Percentiles rank a stretch among this genome's conserved stretches.
These are phyloP conservation scores for Cercospora zeina DNA, from an alignment of 2,329 filamentous ascomycete species.

Conservation along the genomic window DNA sequence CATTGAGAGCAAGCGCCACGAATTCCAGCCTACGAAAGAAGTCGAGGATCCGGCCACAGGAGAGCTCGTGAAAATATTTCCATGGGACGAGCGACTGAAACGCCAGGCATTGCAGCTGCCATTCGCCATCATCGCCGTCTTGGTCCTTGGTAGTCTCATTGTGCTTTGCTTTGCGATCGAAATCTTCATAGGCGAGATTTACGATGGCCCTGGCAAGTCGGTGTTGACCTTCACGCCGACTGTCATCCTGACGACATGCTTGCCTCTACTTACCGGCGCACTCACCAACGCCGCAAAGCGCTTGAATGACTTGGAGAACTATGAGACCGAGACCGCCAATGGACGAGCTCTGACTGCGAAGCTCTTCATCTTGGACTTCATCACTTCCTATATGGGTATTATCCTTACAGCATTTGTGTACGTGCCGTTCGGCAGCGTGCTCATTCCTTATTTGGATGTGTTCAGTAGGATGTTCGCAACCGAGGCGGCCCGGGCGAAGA, in stretches of 20 bases:
- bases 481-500: constrained; percentile 63
- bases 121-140: constrained; percentile 72
- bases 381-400: constrained; percentile 91
- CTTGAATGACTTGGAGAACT: constrained; percentile 85
- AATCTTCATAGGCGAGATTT: constrained; percentile 93
- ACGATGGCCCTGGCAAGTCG: constrained; percentile 81
- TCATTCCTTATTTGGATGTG: constrained; percentile 83
- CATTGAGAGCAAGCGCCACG: constrained; percentile 73
- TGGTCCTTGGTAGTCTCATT: constrained; percentile 77
- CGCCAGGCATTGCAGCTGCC: constrained; percentile 80
- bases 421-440: constrained; percentile 80
- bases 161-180: constrained; percentile 87
- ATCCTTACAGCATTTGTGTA: constrained; percentile 93
- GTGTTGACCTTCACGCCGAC: constrained; percentile 88
- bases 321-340: constrained; percentile 81
- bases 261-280: constrained; percentile 74
- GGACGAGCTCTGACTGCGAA: constrained; percentile 85
- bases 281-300: constrained; percentile 74
- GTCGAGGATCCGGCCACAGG: constrained; percentile 78
- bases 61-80: constrained; percentile 73
- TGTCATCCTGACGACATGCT: constrained; percentile 75
- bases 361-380: constrained; percentile 94
- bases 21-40: constrained; percentile 78
- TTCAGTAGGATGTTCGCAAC: constrained; percentile 72
- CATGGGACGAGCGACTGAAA: constrained; percentile 70